Evolutionary conservation across 176 grass and related monocot genomes (phyloP), one percentile per base, ranked within the genome.

Genomic region (Hsuehochloa calcarea): DNA sequence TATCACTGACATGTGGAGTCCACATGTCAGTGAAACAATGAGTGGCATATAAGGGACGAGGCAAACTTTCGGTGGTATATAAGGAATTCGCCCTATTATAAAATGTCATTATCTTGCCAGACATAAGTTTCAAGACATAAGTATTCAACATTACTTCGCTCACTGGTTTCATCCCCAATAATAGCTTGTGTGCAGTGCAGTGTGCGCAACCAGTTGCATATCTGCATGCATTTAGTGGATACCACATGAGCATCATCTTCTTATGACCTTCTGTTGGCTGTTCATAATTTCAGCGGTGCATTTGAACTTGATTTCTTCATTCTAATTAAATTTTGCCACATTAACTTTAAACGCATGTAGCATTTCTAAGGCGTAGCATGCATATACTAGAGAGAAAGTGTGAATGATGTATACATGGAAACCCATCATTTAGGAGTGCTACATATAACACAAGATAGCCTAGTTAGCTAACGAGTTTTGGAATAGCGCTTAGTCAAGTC

Each of bases 151-250:
- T 41, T 71, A 82, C 23, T 4, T 39, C 6, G 22, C 51, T 71
- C 51, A 44, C 80, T 46, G 67, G 52, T 60, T 45, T 34, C 52
- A 72, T 72, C 67, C 80, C n/a, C 38, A 13, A 72, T 72, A 71
- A 72, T 25, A 17, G 41, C 58, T 22, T 4, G 3, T 8, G 38
- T 20, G 23, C 50, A 70, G 10, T 41, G 74, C 74, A 37, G 27
- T 20, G 9, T 26, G 12, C 6, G 22, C 16, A 70, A 17, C 9
- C n/a, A 70, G 9, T 59, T 82, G 9, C 51, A 45, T 82, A 58
- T 16, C 9, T 45, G 66, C 19, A 54, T 60, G 35, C 66, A 60
- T 31, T 81, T 43, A 8, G n/a, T 55, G 31, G 39, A 26, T 40
- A 39, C 55, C 16, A 65, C 41, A 0, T 4, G 2, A 26, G 47